A percentile compares a stretch with the other conserved stretches of the same genome.
Evolutionary conservation across 2,329 filamentous ascomycete species (phyloP).

Genomic region (Apiospora pterosperma): DNA sequence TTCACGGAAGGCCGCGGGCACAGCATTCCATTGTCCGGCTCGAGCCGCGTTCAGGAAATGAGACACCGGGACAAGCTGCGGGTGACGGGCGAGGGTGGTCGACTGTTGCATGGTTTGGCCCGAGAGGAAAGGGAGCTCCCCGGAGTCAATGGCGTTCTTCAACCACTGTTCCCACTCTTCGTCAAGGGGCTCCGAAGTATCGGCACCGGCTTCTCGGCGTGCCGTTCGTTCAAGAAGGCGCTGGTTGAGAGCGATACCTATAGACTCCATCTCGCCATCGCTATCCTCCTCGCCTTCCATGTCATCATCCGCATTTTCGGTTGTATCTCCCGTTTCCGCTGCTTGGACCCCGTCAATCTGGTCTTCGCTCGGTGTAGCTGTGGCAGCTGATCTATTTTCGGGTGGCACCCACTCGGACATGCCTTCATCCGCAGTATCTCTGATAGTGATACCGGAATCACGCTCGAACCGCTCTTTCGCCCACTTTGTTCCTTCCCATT

Average conservation of each 20-base stretch:
- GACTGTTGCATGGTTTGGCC: slow-evolving; percentile 36
- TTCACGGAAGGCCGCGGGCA: slow-evolving; percentile 53
- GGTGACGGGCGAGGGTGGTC: slow-evolving; percentile 19
- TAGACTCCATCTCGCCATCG: slow-evolving; percentile 50
- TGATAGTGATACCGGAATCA: slow-evolving; percentile 67
- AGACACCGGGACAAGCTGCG: slow-evolving; percentile 29
- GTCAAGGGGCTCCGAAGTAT: slow-evolving; percentile 53
- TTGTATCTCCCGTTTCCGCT: not conserved
- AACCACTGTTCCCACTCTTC: slow-evolving; percentile 74
- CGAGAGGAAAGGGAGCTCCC: slow-evolving; percentile 47
- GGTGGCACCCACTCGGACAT: slow-evolving; percentile 60
- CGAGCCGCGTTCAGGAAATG: slow-evolving; percentile 54
- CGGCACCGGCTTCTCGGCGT: slow-evolving; percentile 58
- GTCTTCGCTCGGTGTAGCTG: not conserved
- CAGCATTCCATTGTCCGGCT: slow-evolving; percentile 53
- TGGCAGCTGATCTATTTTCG: slow-evolving; percentile 24
- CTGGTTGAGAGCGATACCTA: slow-evolving; percentile 61
- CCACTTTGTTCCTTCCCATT: slow-evolving; percentile 83
- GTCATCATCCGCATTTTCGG: slow-evolving; percentile 28
- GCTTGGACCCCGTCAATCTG: not conserved
- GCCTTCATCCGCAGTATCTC: slow-evolving; percentile 68
- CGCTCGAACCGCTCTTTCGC: slow-evolving; percentile 76
- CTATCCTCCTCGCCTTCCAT: slow-evolving; percentile 45
- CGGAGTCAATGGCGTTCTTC: slow-evolving; percentile 65
- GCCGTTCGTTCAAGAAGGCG: slow-evolving; percentile 63